Conservation (phyloP, 2,329 filamentous ascomycete genomes). For the Exophiala sideris region DNA sequence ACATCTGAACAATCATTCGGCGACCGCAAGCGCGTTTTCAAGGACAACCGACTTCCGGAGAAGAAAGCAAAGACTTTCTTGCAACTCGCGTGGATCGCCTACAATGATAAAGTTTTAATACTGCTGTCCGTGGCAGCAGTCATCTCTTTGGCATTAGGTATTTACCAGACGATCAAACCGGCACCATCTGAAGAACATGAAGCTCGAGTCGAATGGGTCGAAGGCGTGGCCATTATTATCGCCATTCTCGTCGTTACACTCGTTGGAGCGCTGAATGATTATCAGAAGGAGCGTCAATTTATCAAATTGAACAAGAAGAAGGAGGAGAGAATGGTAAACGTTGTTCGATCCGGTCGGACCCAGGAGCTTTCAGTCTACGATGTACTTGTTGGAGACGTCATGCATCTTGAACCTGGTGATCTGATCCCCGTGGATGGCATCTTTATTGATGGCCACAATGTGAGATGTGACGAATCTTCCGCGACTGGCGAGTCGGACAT, state of each 20-base stretch:
- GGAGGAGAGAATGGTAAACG: constrained; percentile 69
- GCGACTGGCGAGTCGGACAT: constrained; percentile 73
- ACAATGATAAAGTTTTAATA: constrained; percentile 73
- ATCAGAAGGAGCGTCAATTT: constrained; percentile 78
- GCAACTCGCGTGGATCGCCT: constrained; percentile 69
- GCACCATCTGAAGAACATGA: constrained; percentile 26
- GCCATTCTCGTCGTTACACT: constrained; percentile 73
- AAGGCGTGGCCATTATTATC: constrained; percentile 74
- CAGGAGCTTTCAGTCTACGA: constrained; percentile 68
- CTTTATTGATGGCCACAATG: constrained; percentile 62
- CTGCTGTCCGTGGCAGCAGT: constrained; percentile 64
- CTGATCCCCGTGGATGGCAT: constrained; percentile 71
- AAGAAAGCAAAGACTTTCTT: constrained; percentile 65
- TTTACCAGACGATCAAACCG: constrained; percentile 50
- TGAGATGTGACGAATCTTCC: constrained; percentile 71
- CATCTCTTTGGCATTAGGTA: constrained; percentile 67
- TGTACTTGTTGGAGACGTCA: constrained; percentile 69
- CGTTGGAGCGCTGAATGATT: constrained; percentile 76
- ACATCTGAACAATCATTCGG: constrained; percentile 37
- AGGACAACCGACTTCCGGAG: constrained; percentile 63
- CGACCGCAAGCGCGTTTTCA: constrained; percentile 69
- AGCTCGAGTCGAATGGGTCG: constrained; percentile 71
- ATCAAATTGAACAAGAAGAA: constrained; percentile 78
- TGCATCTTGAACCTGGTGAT: constrained; percentile 70
- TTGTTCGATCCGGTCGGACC: constrained; percentile 70